These are phyloP conservation scores for Aspergillus kassunensis DNA, from an alignment of 495 filamentous ascomycete species.

Conservation along the genomic window DNA sequence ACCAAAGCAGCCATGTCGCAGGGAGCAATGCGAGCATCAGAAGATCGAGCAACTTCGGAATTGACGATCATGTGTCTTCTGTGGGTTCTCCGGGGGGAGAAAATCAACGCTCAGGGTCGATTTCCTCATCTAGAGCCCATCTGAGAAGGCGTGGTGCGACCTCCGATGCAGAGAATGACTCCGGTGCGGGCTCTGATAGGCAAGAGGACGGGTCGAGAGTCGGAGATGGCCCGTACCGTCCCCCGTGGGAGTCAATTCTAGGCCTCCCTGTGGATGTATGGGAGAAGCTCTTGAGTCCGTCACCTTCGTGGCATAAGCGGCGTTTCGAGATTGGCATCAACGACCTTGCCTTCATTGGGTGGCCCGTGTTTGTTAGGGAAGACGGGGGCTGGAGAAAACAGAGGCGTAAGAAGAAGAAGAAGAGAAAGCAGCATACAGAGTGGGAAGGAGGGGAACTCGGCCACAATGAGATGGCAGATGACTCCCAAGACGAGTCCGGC, in stretches of 20 bases:
- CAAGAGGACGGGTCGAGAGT: slow-evolving; percentile 49
- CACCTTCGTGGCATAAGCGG: slow-evolving; percentile 74
- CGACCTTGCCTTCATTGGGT: slow-evolving; percentile 77
- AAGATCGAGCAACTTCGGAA: slow-evolving; percentile 36
- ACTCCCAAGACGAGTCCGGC: slow-evolving; percentile 21
- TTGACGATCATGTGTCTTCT: slow-evolving; percentile 31
- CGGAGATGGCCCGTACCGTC: slow-evolving; percentile 35
- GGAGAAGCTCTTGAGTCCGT: slow-evolving; percentile 79
- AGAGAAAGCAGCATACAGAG: slow-evolving; percentile 37
- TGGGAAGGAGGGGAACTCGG: slow-evolving; percentile 41
- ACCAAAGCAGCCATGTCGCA: slow-evolving; percentile 13
- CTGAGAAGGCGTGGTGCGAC: slow-evolving; percentile 32
- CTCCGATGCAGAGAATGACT: slow-evolving; percentile 44
- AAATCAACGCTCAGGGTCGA: slow-evolving; percentile 35
- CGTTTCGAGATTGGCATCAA: slow-evolving; percentile 85
- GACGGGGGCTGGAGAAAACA: slow-evolving; percentile 86
- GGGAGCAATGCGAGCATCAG: slow-evolving; percentile 25
- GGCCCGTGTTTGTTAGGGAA: slow-evolving; percentile 80
- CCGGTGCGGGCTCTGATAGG: slow-evolving; percentile 37
- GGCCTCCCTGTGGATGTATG: slow-evolving; percentile 74
- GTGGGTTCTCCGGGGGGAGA: slow-evolving; percentile 33
- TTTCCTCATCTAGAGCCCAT: slow-evolving; percentile 39
- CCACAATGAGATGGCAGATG: slow-evolving; percentile 41
- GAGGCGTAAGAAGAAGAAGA: slow-evolving; percentile 60
- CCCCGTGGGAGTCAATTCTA: slow-evolving; percentile 74